Evolutionary conservation across 169 alveolate species (phyloP), one percentile per base, ranked within the genome.

Genomic region (Cryptosporidium ryanae): DNA sequence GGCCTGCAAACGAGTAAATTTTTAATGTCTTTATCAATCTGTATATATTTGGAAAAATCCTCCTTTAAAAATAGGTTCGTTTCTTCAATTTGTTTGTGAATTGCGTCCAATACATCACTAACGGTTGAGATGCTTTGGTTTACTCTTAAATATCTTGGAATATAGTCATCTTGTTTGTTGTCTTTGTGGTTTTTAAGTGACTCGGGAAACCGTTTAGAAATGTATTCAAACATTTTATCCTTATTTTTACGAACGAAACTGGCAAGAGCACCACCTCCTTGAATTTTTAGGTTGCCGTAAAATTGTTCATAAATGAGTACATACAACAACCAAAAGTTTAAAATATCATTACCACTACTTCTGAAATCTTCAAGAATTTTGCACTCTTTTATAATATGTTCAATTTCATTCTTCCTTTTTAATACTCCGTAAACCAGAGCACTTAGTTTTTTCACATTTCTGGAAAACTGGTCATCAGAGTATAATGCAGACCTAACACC

Each of bases 81-180:
- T 25, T 27, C 55, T 43, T 21, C 59, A 13, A 76, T 15, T 59
- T 76, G 87, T 0, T 59, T 59, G 25, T 17, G 21, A n/a, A 76
- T 76, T 1, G 71, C 29, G 8, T 44, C 46, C 13, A 76, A 61
- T 57, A 76, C 71, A 17, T 52, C 31, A 1, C 59, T 46, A 25
- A 61, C 31, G 25, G 21, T 59, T 25, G 43, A 55, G 44, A 76
- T 76, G 46, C 46, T 76, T 27, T 67, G 57, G 13, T 82, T 83
- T 1, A 83, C 81, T 21, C 84, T 63, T 38, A 83, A 34, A 43
- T 83, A 83, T 52, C 91, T 61, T 50, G 91, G 91, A 4, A 66
- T 32, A n/a, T 66, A 23, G 21, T 76, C 71, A 18, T 61, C 2
- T 32, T 27, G 34, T n/a, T 52, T 48, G 6, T n/a, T 23, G 25